Evolutionary conservation across 768 basidiomycete genomes (phyloP).

Genomic region (Panaeolus cyanescens): DNA sequence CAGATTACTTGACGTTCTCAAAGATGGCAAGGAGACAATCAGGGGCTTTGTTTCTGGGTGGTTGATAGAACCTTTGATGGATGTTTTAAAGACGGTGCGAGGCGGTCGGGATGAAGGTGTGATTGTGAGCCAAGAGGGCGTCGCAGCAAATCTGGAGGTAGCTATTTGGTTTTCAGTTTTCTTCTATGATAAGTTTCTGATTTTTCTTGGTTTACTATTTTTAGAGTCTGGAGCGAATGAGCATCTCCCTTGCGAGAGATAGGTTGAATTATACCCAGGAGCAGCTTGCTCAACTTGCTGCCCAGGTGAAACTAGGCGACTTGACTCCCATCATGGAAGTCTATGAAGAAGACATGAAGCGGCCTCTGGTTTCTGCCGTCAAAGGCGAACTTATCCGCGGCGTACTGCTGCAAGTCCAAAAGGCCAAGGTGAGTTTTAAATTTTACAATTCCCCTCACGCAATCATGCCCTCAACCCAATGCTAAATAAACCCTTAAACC

Average conservation of each 20-base stretch:
- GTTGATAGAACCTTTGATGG: conserved; percentile 84
- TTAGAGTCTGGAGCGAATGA: conserved; percentile 93
- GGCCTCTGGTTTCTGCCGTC: conserved; percentile 80
- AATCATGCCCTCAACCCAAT: background rate
- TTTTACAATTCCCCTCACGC: background rate
- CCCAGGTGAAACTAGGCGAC: conserved; percentile 75
- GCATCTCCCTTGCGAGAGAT: conserved; percentile 80
- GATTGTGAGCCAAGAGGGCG: conserved; percentile 79
- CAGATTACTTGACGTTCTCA: conserved; percentile 53
- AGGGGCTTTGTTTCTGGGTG: conserved; percentile 78
- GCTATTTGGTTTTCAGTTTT: background rate
- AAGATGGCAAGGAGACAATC: conserved; percentile 66
- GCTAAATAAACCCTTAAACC: background rate
- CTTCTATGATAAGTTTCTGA: background rate
- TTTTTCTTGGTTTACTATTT: background rate
- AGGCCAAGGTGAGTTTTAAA: conserved; percentile 70
- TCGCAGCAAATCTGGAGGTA: conserved; percentile 85
- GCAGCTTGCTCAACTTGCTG: conserved; percentile 67
- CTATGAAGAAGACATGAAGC: conserved; percentile 91
- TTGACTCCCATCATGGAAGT: conserved; percentile 83
- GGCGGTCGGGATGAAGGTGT: conserved; percentile 74
- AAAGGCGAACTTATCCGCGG: conserved; percentile 81
- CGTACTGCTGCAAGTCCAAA: conserved; percentile 91
- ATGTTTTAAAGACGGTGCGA: conserved; percentile 80
- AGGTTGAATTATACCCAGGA: conserved; percentile 64